Evolutionary conservation across 2,329 filamentous ascomycete genomes (phyloP), one percentile per base, ranked within the genome.

Genomic region (Sporothrix protearum): DNA sequence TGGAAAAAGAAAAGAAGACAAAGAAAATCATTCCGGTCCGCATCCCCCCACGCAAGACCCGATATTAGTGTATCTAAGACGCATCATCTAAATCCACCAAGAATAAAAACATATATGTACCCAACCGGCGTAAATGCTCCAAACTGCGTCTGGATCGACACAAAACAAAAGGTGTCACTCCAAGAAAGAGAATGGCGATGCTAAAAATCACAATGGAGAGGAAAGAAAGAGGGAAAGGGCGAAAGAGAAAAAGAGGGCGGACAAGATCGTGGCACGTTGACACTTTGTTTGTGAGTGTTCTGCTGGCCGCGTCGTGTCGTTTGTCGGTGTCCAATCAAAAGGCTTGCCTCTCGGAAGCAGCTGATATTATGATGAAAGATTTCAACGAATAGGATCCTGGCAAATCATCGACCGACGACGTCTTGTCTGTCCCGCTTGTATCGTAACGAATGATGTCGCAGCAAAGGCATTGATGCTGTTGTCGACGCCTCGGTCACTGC

Each of bases 31-130:
- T 68, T 68, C 70, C 51, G 47, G 33, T 57, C 39, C 53, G 39
- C 63, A 61, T 28, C 66, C 49, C 49, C 49, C 33, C 49, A 39
- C 9, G 47, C 47, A 42, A 55, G 67, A 57, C 67, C 67, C 57
- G 67, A 69, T 69, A 69, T 71, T 68, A 71, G 51, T 59, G 47
- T 71, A 68, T 71, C 61, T 71, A 59, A 71, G 63, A 71, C 49
- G 70, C 63, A 68, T 68, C 68, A 71, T 68, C 53, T 68, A 71
- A 71, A 68, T 49, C 47, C 53, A 70, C 53, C 53, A 36, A 19
- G 28, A 51, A 53, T 9, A 16, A 39, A 51, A 69, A 59, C 19
- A 61, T 10, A 16, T 70, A 70, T 70, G 55, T 51, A 61, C 51
- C 51, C 25, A 59, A 70, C 67, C 51, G 66, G 49, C 66, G 49